Base-by-base conservation (phyloP, 2,329 filamentous ascomycete species). In the Aureobasidium sp. region DNA sequence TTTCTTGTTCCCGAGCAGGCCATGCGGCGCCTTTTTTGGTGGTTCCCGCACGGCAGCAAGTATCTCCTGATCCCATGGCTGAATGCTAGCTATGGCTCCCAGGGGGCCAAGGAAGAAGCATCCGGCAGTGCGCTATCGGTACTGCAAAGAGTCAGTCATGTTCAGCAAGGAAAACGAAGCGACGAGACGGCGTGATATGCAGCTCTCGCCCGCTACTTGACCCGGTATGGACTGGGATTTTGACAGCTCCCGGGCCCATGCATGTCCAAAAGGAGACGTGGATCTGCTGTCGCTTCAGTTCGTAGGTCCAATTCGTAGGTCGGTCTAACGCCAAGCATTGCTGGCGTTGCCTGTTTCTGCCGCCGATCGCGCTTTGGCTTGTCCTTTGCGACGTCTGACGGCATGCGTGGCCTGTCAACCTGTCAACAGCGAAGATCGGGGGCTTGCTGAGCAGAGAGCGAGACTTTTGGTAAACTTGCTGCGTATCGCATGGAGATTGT, bases 141-240 rank as follows among this genome's bases (percentile, higher is more conserved):
- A 48, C 45, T 48, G 45, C 45, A 13, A 9, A 57, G 48, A 25
- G 37, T 21, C 27, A 27, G 21, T 27, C 13, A 37, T 32, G 16
- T 7, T 32, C 9, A 48, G 42, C 25, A 29, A 29, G 53, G 42
- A 34, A 47, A 3, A 21, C 8, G 14, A 48, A 47, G 42, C 54
- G 54, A 58, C 27, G 54, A 37, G 29, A 29, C 37, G 42, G 54
- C 42, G 54, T 42, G 54, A 58, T 48, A 37, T 48, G 54, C 54
- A 48, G 14, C n/a, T 44, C 27, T 13, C 32, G 32, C 42, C 10
- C 21, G 47, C 34, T 58, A 47, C 47, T 45, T 44, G 29, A 34
- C 29, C 34, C 39, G 27, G 16, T 57, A 21, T 57, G 25, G 27
- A 44, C 37, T 55, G 39, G 51, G 27, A 44, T 42, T 55, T 41